Base-by-base conservation (phyloP, 768 basidiomycete genomes). In the Termitomyces sp. region DNA sequence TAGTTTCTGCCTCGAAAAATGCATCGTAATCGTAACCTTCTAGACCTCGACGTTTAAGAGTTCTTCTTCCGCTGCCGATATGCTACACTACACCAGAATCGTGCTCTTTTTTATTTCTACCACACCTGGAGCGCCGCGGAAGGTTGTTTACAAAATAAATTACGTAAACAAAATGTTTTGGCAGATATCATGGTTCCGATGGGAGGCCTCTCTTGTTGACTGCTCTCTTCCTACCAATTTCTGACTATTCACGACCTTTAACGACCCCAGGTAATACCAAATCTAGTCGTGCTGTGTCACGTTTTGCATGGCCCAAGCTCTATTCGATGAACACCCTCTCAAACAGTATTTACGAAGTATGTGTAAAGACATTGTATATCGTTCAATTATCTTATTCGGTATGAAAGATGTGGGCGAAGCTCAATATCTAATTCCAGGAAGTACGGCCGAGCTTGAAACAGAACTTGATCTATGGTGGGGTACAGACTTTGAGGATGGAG, bases 241-340 rank as follows among this genome's bases (percentile, higher is more conserved):
- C 35, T 35, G 35, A 14, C 35, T 35, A 12, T 35, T 14, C 1
- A 35, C 35, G 35, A 35, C 35, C 3, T 35, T 7, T 64, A 41
- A 64, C 63, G 63, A 64, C 57, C 44, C 19, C 28, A 23, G 26
- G 17, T 12, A 40, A 28, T 14, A 35, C 45, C 30, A 14, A 40
- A 2, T 9, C 42, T 23, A 40, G 50, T 43, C 40, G 55, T 61
- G 40, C 45, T n/a, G 42, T 17, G 53, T 61, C 54, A 31, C 50
- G 50, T 53, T 30, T 48, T 40, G 48, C 37, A 91, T 91, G 89
- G 89, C 89, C 37, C 86, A 90, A 75, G 78, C 89, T 56, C 68
- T 89, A 59, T 89, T 88, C 70, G 84, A 89, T 62, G 83, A 88
- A 59, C 87, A 89, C 63, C 89, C 89, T 14, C 35, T 35, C 4